Evolutionary conservation across 805 yeast genomes (phyloP).

Genomic region (Novakomyces olei): DNA sequence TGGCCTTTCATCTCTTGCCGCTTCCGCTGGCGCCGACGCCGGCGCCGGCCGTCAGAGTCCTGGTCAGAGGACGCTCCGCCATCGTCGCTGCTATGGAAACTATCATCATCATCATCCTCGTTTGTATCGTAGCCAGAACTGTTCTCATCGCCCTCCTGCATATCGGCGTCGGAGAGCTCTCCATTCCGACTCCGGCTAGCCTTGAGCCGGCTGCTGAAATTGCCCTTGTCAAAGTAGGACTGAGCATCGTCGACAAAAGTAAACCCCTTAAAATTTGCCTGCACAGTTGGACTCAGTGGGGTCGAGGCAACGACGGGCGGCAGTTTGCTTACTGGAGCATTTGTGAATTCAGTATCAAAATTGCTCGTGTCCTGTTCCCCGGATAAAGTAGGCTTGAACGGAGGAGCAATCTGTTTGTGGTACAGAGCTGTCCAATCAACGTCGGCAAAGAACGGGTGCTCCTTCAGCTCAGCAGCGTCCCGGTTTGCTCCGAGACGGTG

Average conservation of each 20-base stretch:
- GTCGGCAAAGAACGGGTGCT: slow-evolving; percentile 76
- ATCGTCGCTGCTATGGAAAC: too few species aligned
- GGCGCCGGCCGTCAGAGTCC: too few species aligned
- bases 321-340: slow-evolving; percentile 41
- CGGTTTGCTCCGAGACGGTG: slow-evolving; percentile 80
- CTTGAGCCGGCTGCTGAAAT: too few species aligned
- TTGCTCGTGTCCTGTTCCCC: slow-evolving; percentile 89
- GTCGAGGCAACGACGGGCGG: slow-evolving; percentile 26
- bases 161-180: too few species aligned
- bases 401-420: slow-evolving; percentile 77
- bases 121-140: too few species aligned
- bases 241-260: slow-evolving; percentile 31
- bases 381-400: slow-evolving; percentile 68
- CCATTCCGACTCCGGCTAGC: too few species aligned
- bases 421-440: slow-evolving; percentile 72
- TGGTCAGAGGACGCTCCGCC: too few species aligned
- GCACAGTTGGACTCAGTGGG: slow-evolving; percentile 79
- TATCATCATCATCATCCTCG: too few species aligned
- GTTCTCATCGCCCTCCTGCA: too few species aligned
- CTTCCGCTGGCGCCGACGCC: too few species aligned
- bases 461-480: slow-evolving; percentile 81
- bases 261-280: slow-evolving; percentile 87
- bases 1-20: too few species aligned
- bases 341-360: slow-evolving; percentile 94
- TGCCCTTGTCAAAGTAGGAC: too few species aligned